Conservation (phyloP, 2,329 filamentous ascomycete genomes). For the Fusarium transvaalense region DNA sequence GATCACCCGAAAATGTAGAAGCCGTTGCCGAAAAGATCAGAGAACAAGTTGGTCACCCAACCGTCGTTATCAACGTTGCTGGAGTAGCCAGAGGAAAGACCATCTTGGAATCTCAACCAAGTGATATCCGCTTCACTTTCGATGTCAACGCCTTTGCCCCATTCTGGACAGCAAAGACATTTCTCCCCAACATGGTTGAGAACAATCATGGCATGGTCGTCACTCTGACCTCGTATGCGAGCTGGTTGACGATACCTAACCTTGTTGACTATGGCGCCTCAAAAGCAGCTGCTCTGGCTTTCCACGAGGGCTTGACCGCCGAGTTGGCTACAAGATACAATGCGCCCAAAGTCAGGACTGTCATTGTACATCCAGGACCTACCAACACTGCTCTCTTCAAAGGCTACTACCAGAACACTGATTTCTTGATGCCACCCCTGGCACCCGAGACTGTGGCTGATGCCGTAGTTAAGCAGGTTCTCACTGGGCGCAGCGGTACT, state of each 20-base stretch:
- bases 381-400: slow-evolving; percentile 54
- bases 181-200: slow-evolving; percentile 73
- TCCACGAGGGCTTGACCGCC: slow-evolving; percentile 74
- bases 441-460: slow-evolving; percentile 59
- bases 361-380: slow-evolving; percentile 70
- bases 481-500: slow-evolving; percentile 62
- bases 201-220: slow-evolving; percentile 79
- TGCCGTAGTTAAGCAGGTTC: slow-evolving; percentile 63
- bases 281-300: slow-evolving; percentile 74
- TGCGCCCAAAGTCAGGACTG: slow-evolving; percentile 73
- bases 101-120: slow-evolving; percentile 69
- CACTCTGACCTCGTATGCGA: slow-evolving; percentile 74
- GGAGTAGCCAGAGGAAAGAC: slow-evolving; percentile 72
- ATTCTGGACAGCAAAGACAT: slow-evolving; percentile 75
- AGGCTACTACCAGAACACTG: slow-evolving; percentile 68
- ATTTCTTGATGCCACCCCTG: slow-evolving; percentile 53
- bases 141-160: slow-evolving; percentile 77
- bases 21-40: slow-evolving; percentile 66
- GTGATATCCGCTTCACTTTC: slow-evolving; percentile 74
- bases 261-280: slow-evolving; percentile 76
- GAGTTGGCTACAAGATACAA: slow-evolving; percentile 72
- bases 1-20: slow-evolving; percentile 66
- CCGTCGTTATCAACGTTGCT: slow-evolving; percentile 79
- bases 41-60: slow-evolving; percentile 70
- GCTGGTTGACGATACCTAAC: slow-evolving; percentile 70